phyloP scores from a whole-genome alignment of 768 basidiomycete species.

The Calocera cornea region DNA sequence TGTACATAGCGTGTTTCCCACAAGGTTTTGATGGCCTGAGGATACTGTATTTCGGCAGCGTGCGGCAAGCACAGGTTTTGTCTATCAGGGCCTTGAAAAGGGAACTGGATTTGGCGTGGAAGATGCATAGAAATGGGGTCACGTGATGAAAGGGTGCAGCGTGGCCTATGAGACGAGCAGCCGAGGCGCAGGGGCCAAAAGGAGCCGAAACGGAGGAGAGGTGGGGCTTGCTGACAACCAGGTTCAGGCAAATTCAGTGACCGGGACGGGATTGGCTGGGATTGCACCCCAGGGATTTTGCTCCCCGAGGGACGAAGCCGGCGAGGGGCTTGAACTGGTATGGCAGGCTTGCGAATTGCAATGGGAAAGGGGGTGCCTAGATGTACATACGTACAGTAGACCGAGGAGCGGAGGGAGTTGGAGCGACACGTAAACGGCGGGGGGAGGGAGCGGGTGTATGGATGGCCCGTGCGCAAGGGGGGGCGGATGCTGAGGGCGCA shows the following conservation, averaged over 20 bases:
- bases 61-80: background rate
- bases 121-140: background rate
- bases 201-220: background rate
- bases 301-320: background rate
- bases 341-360: background rate
- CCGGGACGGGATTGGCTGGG: background rate
- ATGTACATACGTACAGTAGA: background rate
- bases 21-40: background rate
- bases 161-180: background rate
- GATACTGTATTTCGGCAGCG: background rate
- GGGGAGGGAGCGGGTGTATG: background rate
- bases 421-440: background rate
- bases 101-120: background rate
- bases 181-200: background rate
- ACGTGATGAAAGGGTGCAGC: background rate
- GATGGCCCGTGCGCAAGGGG: slow-evolving; percentile 2
- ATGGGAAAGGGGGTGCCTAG: background rate
- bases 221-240: slow-evolving; percentile 1
- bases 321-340: background rate
- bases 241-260: background rate
- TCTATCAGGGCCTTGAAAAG: background rate
- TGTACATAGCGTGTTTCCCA: background rate
- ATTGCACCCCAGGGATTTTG: background rate
- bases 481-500: background rate
- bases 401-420: slow-evolving; percentile 1